Conservation (phyloP, 2,329 filamentous ascomycete genomes). For the Hirsutella rhossiliensis region DNA sequence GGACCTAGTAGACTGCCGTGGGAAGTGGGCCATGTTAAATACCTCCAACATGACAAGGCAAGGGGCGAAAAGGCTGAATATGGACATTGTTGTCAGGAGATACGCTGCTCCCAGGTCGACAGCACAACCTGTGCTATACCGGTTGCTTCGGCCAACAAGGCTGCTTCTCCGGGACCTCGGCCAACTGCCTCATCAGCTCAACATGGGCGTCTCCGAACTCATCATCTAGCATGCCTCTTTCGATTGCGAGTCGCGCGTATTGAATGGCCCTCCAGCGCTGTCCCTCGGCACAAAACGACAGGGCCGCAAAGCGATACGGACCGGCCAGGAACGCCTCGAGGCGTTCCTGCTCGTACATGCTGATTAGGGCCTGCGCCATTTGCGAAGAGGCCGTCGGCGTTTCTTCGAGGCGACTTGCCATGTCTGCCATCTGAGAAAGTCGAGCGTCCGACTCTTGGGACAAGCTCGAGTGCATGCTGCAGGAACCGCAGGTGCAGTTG, state of each 20-base stretch:
- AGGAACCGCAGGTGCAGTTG: conserved; percentile 25
- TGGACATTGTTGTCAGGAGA: too few relatives aligned
- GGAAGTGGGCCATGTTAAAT: too few relatives aligned
- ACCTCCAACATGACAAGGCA: too few relatives aligned
- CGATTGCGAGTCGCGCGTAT: conserved; percentile 24
- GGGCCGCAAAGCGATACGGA: conserved; percentile 24
- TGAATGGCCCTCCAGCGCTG: conserved; percentile 25
- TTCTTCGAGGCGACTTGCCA: not conserved
- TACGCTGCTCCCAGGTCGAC: too few relatives aligned
- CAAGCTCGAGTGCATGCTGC: conserved; percentile 15
- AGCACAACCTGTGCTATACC: too few relatives aligned
- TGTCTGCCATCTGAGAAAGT: conserved; percentile 19
- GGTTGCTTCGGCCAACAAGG: conserved; percentile 2
- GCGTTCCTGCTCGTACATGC: conserved; percentile 26
- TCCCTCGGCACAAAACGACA: conserved; percentile 26
- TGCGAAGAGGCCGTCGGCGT: conserved; percentile 12
- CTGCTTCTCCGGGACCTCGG: conserved; percentile 2
- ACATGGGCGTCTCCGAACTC: not conserved
- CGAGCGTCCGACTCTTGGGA: conserved; percentile 22
- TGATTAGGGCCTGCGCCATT: conserved; percentile 26
- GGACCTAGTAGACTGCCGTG: too few relatives aligned
- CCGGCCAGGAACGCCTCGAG: conserved; percentile 21
- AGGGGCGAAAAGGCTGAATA: too few relatives aligned
- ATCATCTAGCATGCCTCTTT: conserved; percentile 15
- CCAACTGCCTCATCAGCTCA: not conserved